These are phyloP conservation scores for Xylaria acuta DNA, from an alignment of 495 filamentous ascomycete genomes.

Conservation along the genomic window DNA sequence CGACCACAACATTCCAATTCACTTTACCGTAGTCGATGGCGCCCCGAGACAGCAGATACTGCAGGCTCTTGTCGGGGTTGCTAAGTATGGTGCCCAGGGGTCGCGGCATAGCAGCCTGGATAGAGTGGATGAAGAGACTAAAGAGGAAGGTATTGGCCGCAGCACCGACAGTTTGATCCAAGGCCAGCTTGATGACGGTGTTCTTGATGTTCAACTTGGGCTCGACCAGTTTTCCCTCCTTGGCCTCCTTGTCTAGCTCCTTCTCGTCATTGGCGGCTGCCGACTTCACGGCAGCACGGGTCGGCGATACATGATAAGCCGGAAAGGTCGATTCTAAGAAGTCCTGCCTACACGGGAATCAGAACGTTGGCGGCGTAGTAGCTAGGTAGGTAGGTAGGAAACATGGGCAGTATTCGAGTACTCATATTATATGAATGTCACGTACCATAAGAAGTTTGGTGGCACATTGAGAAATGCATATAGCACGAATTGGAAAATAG, in stretches of 20 bases:
- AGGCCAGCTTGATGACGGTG: conserved; percentile 77
- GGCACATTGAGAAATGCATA: conserved; percentile 79
- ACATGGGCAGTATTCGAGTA: not conserved
- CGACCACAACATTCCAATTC: conserved; percentile 43
- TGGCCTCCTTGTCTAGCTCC: conserved; percentile 49
- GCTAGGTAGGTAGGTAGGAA: not conserved
- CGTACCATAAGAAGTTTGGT: conserved; percentile 88
- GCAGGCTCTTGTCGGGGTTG: conserved; percentile 33
- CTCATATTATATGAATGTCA: not conserved
- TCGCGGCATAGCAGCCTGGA: conserved; percentile 47
- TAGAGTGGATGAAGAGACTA: conserved; percentile 52
- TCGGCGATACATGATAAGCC: conserved; percentile 47
- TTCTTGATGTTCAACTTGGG: conserved; percentile 68
- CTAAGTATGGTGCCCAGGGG: conserved; percentile 30
- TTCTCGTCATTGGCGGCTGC: conserved; percentile 49
- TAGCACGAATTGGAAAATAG: conserved; percentile 78
- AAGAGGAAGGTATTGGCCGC: conserved; percentile 81
- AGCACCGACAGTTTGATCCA: conserved; percentile 83
- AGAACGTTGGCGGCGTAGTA: not conserved
- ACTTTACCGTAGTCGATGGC: conserved; percentile 43
- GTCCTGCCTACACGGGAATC: conserved; percentile 49
- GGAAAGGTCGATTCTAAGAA: conserved; percentile 59
- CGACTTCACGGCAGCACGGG: conserved; percentile 43
- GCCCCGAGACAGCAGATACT: conserved; percentile 31
- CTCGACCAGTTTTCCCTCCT: conserved; percentile 49